Percentiles rank a stretch among this genome's conserved stretches.
phyloP scores from a whole-genome alignment of 345 rosid genomes.

The Acer yangbiense region DNA sequence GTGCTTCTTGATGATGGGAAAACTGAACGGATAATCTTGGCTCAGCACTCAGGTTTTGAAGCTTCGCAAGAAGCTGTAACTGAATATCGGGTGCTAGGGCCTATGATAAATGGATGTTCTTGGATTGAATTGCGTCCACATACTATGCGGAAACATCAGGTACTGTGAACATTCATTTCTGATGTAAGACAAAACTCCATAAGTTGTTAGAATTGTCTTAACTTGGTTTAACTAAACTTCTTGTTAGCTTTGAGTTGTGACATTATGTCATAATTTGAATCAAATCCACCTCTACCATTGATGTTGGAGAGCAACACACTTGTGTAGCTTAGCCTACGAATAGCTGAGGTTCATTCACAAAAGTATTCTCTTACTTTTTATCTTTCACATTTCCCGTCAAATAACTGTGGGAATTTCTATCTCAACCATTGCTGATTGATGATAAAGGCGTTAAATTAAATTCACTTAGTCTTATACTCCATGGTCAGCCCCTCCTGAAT shows the following conservation, averaged over 20 bases:
- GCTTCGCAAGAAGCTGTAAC: constrained; percentile 80
- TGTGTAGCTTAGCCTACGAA: no score
- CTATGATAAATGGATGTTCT: constrained; percentile 85
- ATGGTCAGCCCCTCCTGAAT: no score
- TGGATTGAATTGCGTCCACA: constrained; percentile 85
- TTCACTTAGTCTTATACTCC: no score
- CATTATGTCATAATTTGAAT: not conserved
- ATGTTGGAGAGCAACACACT: no score
- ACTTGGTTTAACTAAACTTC: no score
- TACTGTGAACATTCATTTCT: not conserved
- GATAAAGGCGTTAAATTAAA: no score
- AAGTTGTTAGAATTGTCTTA: not conserved
- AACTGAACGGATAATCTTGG: constrained; percentile 82
- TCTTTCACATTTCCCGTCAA: no score
- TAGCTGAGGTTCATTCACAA: no score
- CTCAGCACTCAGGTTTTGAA: constrained; percentile 67
- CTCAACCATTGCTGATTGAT: no score
- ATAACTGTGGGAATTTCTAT: no score
- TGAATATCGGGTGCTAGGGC: constrained; percentile 85
- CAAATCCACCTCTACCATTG: not conserved
- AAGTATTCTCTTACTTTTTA: no score
- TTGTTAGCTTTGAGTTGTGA: not conserved
- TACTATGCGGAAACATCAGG: constrained; percentile 75
- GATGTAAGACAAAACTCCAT: not conserved
- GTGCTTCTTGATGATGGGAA: constrained; percentile 88